Percentiles rank a stretch among this genome's conserved stretches.
Conservation (phyloP, 2,329 filamentous ascomycete genomes). For the Leptographium radiaticola region DNA sequence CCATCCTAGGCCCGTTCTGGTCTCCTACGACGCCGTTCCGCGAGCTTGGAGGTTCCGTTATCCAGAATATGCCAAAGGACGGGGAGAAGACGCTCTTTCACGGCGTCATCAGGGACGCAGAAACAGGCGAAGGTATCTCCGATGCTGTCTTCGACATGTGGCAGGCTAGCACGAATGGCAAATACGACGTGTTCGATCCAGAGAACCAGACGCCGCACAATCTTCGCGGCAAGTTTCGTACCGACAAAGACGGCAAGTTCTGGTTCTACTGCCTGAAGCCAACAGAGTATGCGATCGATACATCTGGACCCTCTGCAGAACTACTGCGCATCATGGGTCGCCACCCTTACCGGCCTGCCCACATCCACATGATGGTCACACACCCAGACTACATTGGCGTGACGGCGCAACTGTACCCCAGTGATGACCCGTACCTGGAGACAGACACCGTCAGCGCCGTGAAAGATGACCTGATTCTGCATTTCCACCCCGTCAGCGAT, state of each 20-base stretch:
- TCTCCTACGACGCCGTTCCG: conserved; percentile 56
- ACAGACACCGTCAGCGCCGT: conserved; percentile 27
- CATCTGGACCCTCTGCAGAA: conserved; percentile 38
- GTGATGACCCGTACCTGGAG: conserved; percentile 39
- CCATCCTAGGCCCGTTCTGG: conserved; percentile 81
- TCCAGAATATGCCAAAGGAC: conserved; percentile 33
- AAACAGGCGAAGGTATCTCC: conserved; percentile 50
- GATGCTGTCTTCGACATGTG: conserved; percentile 62
- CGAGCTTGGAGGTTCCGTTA: conserved; percentile 56
- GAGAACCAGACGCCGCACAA: conserved; percentile 51
- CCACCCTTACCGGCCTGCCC: conserved; percentile 42
- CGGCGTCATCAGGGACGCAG: conserved; percentile 41
- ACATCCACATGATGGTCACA: conserved; percentile 45
- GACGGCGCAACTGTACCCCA: conserved; percentile 56
- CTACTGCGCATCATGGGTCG: conserved; percentile 41
- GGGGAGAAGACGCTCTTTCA: conserved; percentile 49
- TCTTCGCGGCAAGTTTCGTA: conserved; percentile 52
- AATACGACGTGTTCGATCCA: conserved; percentile 54
- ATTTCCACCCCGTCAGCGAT: conserved; percentile 20
- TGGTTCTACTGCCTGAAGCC: conserved; percentile 41
- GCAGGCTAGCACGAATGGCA: conserved; percentile 60
- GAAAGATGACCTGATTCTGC: conserved; percentile 23
- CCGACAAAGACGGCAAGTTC: conserved; percentile 50
- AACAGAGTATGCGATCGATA: conserved; percentile 27
- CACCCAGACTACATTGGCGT: conserved; percentile 44